These are phyloP conservation scores for Aspergillus sp. DNA, from an alignment of 2,329 filamentous ascomycete species.

Conservation along the genomic window DNA sequence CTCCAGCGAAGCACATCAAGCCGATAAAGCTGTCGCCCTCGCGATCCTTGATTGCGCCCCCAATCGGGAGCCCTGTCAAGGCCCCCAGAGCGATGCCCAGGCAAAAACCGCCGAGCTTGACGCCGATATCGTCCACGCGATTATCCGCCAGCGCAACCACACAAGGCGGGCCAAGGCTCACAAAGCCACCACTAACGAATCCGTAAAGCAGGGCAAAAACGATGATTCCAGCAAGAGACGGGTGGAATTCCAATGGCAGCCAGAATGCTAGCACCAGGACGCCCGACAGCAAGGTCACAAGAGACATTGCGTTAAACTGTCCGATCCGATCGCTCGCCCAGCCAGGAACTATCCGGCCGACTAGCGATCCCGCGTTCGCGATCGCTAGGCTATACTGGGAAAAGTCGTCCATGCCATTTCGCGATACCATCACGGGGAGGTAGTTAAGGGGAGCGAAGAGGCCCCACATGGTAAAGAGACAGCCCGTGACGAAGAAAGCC, in stretches of 20 bases:
- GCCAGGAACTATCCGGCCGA: neutral
- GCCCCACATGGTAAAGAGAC: constrained; percentile 1
- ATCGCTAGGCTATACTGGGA: neutral
- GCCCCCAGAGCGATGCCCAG: neutral
- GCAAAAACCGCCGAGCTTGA: neutral
- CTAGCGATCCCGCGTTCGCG: neutral
- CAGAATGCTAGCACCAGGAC: neutral
- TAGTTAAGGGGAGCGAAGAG: neutral
- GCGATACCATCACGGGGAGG: neutral
- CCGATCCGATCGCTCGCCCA: neutral
- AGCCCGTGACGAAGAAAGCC: neutral
- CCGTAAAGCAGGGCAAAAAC: neutral
- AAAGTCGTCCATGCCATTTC: neutral
- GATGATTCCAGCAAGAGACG: neutral
- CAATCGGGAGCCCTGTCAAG: neutral
- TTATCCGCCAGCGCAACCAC: neutral
- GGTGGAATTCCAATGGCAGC: neutral
- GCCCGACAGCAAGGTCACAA: neutral
- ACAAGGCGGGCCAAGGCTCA: neutral
- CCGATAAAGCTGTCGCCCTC: neutral
- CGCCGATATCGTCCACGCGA: neutral
- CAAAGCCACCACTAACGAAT: neutral
- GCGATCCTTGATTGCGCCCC: neutral
- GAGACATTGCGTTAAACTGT: neutral
- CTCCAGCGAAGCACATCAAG: neutral